Evolutionary conservation across 1,284 basidiomycete species (phyloP), one percentile per base, ranked within the genome.

Genomic region (Trichosporon sp.): DNA sequence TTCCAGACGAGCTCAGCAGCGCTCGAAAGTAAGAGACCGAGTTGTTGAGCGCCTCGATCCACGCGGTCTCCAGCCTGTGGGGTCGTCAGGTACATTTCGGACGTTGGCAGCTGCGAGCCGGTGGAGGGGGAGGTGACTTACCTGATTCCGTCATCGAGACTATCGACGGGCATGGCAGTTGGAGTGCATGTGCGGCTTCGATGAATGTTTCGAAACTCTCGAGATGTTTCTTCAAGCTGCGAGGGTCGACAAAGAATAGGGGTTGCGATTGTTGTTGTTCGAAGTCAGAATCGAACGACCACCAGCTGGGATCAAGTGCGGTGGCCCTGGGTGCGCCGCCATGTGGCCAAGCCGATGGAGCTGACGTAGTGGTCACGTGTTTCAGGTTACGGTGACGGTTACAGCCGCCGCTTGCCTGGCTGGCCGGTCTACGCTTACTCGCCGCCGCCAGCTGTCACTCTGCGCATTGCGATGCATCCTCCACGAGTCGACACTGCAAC

Each of bases 131-230:
- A n/a, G 31, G 69, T 21, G 54, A 78, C 81, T 71, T 75, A 82
- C 81, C 80, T 82, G 74, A 76, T 78, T 64, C 82, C 82, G 71
- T 83, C 82, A 75, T 83, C 81, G 65, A 83, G 74, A 69, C 77
- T 78, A 74, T 81, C 81, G 46, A 78, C 70, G 40, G 75, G 73
- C 81, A 82, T 82, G 26, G 26, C 66, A 51, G n/a, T 37, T 63
- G 26, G 35, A 12, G 35, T 40, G 64, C 66, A 67, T 70, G 48
- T 46, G 66, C 66, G 61, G 32, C 59, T 35, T 35, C 59, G 59
- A 8, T 63, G 21, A 35, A 63, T 16, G 4, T 14, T 54, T 26
- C 51, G 19, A 54, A 68, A 43, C 26, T 67, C 40, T 70, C 69
- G 43, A 67, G 2, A n/a, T 32, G 59, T 21, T 19, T 31, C 43